These are phyloP conservation scores for Plantago elongata DNA, from an alignment of 257 asterid genomes.

Conservation along the genomic window DNA sequence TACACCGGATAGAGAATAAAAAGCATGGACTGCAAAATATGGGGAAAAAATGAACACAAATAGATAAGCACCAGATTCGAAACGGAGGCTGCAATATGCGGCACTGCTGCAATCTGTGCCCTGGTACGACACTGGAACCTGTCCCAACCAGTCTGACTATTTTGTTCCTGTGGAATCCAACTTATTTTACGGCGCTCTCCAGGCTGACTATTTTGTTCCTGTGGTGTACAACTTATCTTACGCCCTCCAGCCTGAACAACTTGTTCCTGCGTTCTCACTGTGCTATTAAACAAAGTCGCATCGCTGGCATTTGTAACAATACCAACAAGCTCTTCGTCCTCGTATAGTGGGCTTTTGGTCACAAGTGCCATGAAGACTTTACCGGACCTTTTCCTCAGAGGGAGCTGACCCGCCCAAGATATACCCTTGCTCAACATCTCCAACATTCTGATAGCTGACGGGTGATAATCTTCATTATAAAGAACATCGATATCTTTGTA, in stretches of 20 bases:
- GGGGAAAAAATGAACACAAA: constrained; percentile 4
- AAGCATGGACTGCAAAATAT: not conserved
- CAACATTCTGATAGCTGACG: constrained; percentile 25
- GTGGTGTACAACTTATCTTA: constrained; percentile 19
- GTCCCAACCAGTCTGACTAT: constrained; percentile 11
- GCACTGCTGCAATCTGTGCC: constrained; percentile 39
- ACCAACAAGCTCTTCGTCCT: constrained; percentile 59
- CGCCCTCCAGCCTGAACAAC: constrained; percentile 20
- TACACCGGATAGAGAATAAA: not conserved
- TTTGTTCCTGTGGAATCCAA: too few species aligned
- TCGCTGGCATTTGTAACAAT: constrained; percentile 67
- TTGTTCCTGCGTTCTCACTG: constrained; percentile 24
- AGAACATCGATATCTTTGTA: constrained; percentile 34
- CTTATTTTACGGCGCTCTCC: too few species aligned
- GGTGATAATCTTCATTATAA: constrained; percentile 40
- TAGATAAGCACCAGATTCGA: constrained; percentile 57
- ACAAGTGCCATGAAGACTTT: constrained; percentile 54
- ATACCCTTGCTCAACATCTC: constrained; percentile 40
- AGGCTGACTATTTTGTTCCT: too few species aligned
- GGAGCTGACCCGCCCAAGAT: constrained; percentile 77
- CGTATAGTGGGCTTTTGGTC: constrained; percentile 59
- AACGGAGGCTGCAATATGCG: constrained; percentile 42
- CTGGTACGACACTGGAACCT: constrained; percentile 34
- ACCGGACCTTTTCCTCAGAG: constrained; percentile 51
- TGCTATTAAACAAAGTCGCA: constrained; percentile 47